Base-by-base conservation (phyloP, 176 grass and related monocot genomes). In the Oryza punctata region DNA sequence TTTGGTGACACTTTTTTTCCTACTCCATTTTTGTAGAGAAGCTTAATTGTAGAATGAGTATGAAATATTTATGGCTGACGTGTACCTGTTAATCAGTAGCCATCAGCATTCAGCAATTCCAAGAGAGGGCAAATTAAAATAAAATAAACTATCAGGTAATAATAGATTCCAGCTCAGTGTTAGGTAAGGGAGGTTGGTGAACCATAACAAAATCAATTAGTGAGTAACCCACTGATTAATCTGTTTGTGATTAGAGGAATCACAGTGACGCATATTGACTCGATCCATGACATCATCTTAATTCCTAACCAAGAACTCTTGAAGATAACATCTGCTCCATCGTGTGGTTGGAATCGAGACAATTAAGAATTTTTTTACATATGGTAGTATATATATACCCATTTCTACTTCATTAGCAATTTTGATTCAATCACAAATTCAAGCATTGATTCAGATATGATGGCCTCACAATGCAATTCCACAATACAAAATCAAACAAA, bases 121-220 rank as follows among this genome's bases (percentile, higher is more conserved):
- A 59, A 2, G 18, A 57, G 46, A 33, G 16, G 29, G 73, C 5
- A 23, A 27, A 72, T 24, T 12, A 23, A 27, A 72, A 37, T 12
- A 23, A 46, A 72, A 37, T 6, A 60, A 23, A 61, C 57, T n/a
- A n/a, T 35, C 2, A 76, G 12, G 27, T 54, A 76, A 61, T 73
- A 25, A 47, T 73, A 73, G 46, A 49, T 57, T 54, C 47, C 49
- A 59, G 16, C 29, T 76, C 24, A 4, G 10, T n/a, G 49, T 35
- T 76, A 35, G 73, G 73, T 76, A 11, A 24, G 29, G 29, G 49
- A 37, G 49, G 73, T 60, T 59, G 29, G 46, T 76, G 49, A 30
- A 23, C 27, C 27, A 32, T 32, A 26, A 29, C 46, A 15, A 37
- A 6, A 59, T 14, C 15, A 76, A 76, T 76, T 6, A 59, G 10